phyloP scores from a whole-genome alignment of 345 rosid species.

The Stellera chamaejasme region DNA sequence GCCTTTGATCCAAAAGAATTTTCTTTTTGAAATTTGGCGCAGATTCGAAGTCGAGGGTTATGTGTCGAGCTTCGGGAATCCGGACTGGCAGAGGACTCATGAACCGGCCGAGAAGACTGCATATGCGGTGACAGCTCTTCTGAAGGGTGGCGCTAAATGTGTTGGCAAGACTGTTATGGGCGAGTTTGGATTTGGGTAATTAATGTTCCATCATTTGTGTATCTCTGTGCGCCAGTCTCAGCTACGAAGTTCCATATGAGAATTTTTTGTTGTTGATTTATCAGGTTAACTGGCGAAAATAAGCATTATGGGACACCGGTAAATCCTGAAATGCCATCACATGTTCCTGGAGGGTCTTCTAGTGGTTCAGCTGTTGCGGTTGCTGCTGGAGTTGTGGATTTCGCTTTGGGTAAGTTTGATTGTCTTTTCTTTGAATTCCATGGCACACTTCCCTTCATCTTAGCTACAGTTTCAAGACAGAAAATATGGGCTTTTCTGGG shows the following conservation, averaged over 20 bases:
- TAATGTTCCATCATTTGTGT: not conserved
- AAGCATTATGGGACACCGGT: conserved; percentile 75
- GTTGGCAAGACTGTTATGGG: conserved; percentile 81
- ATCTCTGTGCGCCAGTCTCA: not conserved
- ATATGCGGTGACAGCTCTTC: conserved; percentile 49
- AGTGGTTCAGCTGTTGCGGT: conserved; percentile 98
- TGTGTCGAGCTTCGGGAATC: conserved; percentile 80
- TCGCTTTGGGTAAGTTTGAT: conserved; percentile 58
- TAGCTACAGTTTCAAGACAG: not conserved
- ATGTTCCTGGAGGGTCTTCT: conserved; percentile 87
- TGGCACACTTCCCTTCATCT: not conserved
- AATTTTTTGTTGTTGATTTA: conserved; percentile 11
- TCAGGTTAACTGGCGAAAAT: conserved; percentile 75
- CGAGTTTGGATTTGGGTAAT: conserved; percentile 76
- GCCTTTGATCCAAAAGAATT: not conserved
- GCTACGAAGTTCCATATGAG: not conserved
- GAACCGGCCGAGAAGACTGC: conserved; percentile 67
- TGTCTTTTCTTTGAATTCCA: conserved; percentile 1
- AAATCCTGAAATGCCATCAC: conserved; percentile 56
- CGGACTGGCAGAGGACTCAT: conserved; percentile 75
- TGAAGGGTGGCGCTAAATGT: conserved; percentile 88
- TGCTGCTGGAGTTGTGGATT: conserved; percentile 76
- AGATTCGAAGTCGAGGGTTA: conserved; percentile 80
- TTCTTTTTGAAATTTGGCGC: conserved; percentile 12
- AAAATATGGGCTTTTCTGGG: too few relatives aligned